Conservation (phyloP, 2,329 filamentous ascomycete species). For the Drechslerella coelobrocha region DNA sequence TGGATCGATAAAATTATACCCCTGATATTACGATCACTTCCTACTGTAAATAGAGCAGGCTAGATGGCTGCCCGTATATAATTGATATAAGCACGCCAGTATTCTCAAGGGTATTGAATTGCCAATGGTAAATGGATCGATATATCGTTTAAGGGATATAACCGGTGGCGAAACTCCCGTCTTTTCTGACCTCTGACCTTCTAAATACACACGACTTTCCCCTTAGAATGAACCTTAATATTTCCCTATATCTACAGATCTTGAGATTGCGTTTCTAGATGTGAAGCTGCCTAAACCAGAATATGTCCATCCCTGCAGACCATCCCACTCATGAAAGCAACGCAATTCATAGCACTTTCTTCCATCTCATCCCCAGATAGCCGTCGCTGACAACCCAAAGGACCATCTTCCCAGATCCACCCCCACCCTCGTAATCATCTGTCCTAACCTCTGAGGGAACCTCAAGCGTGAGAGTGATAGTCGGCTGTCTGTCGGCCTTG, state of each 20-base stretch:
- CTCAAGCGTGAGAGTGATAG: slow-evolving; percentile 35
- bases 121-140: not conserved
- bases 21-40: slow-evolving; percentile 16
- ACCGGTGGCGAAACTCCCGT: not conserved
- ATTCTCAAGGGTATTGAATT: slow-evolving; percentile 17
- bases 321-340: slow-evolving; percentile 7
- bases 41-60: slow-evolving; percentile 32
- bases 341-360: slow-evolving; percentile 55
- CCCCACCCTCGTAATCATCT: slow-evolving; percentile 54
- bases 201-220: not conserved
- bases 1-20: slow-evolving; percentile 45
- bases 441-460: slow-evolving; percentile 60
- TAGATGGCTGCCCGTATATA: slow-evolving; percentile 19
- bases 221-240: too few relatives aligned
- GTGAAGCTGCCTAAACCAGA: slow-evolving; percentile 14
- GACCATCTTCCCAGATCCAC: slow-evolving; percentile 69
- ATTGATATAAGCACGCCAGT: slow-evolving; percentile 18
- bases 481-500: slow-evolving; percentile 64
- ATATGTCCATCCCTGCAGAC: slow-evolving; percentile 10
- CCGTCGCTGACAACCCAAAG: slow-evolving; percentile 83
- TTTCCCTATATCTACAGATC: not conserved
- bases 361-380: slow-evolving; percentile 78
- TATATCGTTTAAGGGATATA: not conserved
- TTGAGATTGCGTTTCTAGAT: not conserved
- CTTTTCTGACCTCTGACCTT: not conserved